Evolutionary conservation across 768 basidiomycete species (phyloP), one percentile per base, ranked within the genome.

Genomic region (Tephrocybe sp.): DNA sequence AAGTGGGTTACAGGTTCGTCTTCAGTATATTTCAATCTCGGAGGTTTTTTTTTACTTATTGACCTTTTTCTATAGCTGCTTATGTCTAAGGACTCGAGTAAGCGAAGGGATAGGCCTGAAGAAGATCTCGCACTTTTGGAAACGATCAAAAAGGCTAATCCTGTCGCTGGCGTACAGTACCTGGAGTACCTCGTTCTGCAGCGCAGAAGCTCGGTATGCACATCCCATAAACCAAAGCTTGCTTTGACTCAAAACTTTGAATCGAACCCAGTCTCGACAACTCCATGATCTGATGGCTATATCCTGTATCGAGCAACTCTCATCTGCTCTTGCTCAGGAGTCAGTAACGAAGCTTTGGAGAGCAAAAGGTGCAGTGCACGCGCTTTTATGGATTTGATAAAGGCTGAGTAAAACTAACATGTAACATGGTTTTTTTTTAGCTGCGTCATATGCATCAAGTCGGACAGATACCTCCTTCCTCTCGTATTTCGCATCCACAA

Each of bases 171-270:
- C 2, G 72, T 76, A 32, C 79, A 80, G 55, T 95, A 84, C 63
- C 72, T 97, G 3, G 93, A 96, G 61, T 83, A 92, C 65, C 70
- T 95, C 1, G 83, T 95, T 2, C 68, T 96, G 19, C 78, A 80
- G 48, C 81, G 82, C 55, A 79, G 83, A 41, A 84, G 78, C 59
- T 70, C 71, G 36, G 87, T 87, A 59, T 11, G 78, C 61, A 32
- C 7, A 26, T 44, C 23, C 35, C 23, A 5, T 34, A 30, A 31
- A 13, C 17, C 34, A 26, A 7, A 16, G 23, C 5, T 23, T 12
- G 6, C 41, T 32, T 5, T 6, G 30, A 35, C 33, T 56, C 22
- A 54, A 14, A 4, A 26, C 12, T 46, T 20, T 48, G 36, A 8
- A 51, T 39, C 34, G 12, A 35, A 16, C 44, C 5, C 52, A 89